Evolutionary conservation across 345 rosid genomes (phyloP), one percentile per base, ranked within the genome.

Genomic region (Eucalyptus grandis): DNA sequence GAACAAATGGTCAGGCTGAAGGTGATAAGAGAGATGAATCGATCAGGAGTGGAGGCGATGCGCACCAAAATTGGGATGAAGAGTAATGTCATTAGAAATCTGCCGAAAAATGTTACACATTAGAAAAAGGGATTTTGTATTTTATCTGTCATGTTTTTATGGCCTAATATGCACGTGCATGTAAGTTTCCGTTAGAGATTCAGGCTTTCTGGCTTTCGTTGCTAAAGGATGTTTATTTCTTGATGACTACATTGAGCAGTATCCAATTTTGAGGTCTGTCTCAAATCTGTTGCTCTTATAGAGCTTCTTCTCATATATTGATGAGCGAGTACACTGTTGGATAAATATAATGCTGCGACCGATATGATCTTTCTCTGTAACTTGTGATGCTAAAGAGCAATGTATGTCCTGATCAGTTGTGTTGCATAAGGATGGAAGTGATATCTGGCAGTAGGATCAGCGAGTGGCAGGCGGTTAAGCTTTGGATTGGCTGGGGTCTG

Each of bases 61-160:
- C 97, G 97, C 60, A 87, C 93, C 51, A 98, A 96, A 92, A 90
- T 97, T 8, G 99, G 95, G 67, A 89, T 96, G 96, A 97, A 98
- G 94, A 97, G 89, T 92, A 98, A 96, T 69, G 93, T 95, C 88
- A 96, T 97, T 27, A 92, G 97, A 87, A 96, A 98, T 91, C 92
- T 97, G 92, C 99, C 99, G 16, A 98, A 95, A 89, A 97, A 97
- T 86, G 99, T 95, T 86, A 92, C 96, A 2, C 93, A 95, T 91
- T 95, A 96, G 94, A 82, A 88, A 10, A 54, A 19, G 22, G 46
- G 46, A 72, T 34, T 37, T 72, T 72, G 82, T 72, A 9, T 37
- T 16, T 69, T 31, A 37, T 72, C 81, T 69, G 13, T 37, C 27
- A 72, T 72, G 82, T 72, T 72, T 31, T 19, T 14, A 72, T 72